A percentile compares a stretch with the other conserved stretches of the same genome.
These are phyloP conservation scores for Blastomyces percursus DNA, from an alignment of 2,329 filamentous ascomycete species.

Conservation along the genomic window DNA sequence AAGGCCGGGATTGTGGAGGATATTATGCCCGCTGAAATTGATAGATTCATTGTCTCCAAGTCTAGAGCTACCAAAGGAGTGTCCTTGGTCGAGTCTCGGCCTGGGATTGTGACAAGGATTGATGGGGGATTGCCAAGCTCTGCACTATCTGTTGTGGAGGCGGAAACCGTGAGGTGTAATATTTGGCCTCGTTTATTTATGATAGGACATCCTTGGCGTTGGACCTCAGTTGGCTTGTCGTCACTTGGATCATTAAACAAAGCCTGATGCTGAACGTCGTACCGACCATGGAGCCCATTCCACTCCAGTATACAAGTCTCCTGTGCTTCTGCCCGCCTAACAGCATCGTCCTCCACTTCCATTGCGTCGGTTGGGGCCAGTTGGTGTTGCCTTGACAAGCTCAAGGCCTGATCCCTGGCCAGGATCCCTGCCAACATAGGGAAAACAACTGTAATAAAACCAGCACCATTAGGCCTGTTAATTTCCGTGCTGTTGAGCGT, in stretches of 20 bases:
- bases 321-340: conserved; percentile 34
- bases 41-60: conserved; percentile 31
- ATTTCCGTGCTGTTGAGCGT: conserved; percentile 26
- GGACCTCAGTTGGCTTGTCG: conserved; percentile 25
- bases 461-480: conserved; percentile 21
- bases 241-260: conserved; percentile 19
- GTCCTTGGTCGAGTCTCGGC: conserved; percentile 25
- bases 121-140: conserved; percentile 23
- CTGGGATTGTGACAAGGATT: conserved; percentile 30
- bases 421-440: conserved; percentile 41
- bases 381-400: conserved; percentile 30
- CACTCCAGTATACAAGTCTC: conserved; percentile 38
- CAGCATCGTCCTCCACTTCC: conserved; percentile 34
- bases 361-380: conserved; percentile 32
- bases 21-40: conserved; percentile 32
- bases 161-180: conserved; percentile 34
- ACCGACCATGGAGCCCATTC: conserved; percentile 31
- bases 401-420: conserved; percentile 37
- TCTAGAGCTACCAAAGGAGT: conserved; percentile 35
- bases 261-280: conserved; percentile 39
- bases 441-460: conserved; percentile 36
- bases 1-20: conserved; percentile 34
- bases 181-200: conserved; percentile 24
- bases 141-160: conserved; percentile 19
- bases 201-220: conserved; percentile 25